These are phyloP conservation scores for Magnolia kwangsiensis DNA, from an alignment of 164 flowering plant species.

Conservation along the genomic window DNA sequence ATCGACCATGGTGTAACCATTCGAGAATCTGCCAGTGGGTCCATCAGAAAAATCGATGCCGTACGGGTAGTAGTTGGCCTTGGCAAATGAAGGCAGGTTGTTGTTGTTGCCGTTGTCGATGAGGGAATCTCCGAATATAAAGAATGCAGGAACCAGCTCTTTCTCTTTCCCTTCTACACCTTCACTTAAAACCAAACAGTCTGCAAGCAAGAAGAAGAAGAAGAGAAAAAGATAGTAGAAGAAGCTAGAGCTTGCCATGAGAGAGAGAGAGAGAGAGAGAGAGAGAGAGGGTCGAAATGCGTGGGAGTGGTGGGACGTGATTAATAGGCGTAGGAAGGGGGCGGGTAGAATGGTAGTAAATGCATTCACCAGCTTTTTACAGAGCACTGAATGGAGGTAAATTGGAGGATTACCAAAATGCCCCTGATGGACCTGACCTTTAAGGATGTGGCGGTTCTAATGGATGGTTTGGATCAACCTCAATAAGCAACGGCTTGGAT, in stretches of 20 bases:
- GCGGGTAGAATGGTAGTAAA: neutral
- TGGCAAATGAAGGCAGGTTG: conserved; percentile 67
- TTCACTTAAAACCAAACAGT: neutral
- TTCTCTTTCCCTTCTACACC: neutral
- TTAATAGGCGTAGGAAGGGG: neutral
- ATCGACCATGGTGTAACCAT: conserved; percentile 81
- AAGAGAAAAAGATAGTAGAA: neutral
- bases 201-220: neutral
- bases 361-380: neutral
- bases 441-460: neutral
- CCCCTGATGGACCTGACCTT: neutral
- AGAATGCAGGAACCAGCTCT: conserved; percentile 65
- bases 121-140: conserved; percentile 70
- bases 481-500: no score
- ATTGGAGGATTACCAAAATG: neutral
- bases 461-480: no score
- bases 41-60: conserved; percentile 84
- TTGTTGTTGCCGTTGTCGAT: conserved; percentile 82
- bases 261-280: neutral
- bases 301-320: neutral
- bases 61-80: conserved; percentile 81
- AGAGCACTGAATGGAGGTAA: neutral
- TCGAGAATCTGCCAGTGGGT: conserved; percentile 85
- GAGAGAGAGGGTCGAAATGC: neutral
- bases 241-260: neutral